Evolutionary conservation across 345 rosid species (phyloP).

Genomic region (Xanthoceras sorbifolium): DNA sequence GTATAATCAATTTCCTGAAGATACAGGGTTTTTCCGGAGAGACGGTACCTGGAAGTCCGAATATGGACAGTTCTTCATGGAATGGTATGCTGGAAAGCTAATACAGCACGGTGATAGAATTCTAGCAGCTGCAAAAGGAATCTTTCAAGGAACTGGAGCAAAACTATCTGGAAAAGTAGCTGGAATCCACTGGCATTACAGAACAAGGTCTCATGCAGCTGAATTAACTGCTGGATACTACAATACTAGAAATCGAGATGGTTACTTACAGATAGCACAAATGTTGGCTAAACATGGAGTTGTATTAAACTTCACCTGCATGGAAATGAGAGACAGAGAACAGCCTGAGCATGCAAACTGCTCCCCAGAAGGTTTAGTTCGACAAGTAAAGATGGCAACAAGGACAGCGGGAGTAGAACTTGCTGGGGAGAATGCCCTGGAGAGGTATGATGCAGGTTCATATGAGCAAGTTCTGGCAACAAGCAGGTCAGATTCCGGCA

Average conservation of each 20-base stretch:
- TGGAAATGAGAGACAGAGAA: conserved; percentile 87
- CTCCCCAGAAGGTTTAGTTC: conserved; percentile 89
- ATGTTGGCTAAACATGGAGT: conserved; percentile 70
- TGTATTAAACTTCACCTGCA: conserved; percentile 90
- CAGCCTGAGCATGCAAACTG: conserved; percentile 75
- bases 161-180: conserved; percentile 85
- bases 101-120: conserved; percentile 77
- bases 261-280: conserved; percentile 75
- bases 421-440: conserved; percentile 93
- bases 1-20: conserved; percentile 85
- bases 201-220: conserved; percentile 93
- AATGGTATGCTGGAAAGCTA: conserved; percentile 83
- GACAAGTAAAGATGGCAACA: conserved; percentile 81
- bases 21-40: conserved; percentile 71
- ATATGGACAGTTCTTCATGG: conserved; percentile 85
- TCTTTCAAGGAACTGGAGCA: conserved; percentile 68
- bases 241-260: conserved; percentile 74
- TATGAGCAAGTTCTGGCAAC: conserved; percentile 75
- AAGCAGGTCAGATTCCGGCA: conserved; percentile 72
- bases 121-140: conserved; percentile 68
- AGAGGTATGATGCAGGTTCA: conserved; percentile 76
- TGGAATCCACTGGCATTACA: conserved; percentile 97
- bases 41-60: conserved; percentile 93
- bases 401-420: conserved; percentile 57
- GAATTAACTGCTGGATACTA: conserved; percentile 93